A percentile compares a stretch with the other conserved stretches of the same genome.
phyloP scores from a whole-genome alignment of 805 yeast species.

The Sungouiella thailandica region DNA sequence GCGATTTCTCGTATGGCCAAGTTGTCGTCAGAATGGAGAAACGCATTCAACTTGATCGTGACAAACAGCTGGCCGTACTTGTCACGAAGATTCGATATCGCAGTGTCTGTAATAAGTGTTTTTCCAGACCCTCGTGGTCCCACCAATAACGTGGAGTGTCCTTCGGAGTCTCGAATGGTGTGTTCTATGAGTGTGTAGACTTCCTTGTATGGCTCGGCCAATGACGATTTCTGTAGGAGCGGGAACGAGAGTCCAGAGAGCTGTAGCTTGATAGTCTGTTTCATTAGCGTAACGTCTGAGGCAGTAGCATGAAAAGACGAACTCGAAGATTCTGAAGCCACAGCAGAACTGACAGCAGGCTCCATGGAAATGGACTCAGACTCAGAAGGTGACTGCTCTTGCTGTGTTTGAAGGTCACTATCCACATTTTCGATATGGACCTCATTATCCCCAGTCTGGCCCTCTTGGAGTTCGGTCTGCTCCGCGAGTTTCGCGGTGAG shows the following conservation, averaged over 20 bases:
- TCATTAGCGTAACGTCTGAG: conserved; percentile 7
- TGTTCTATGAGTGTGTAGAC: conserved; percentile 55
- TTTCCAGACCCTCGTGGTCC: conserved; percentile 85
- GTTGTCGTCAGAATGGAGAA: conserved; percentile 67
- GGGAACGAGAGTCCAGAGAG: conserved; percentile 9
- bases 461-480: no score
- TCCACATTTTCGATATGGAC: neutral
- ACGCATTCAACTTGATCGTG: conserved; percentile 62
- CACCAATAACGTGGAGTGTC: conserved; percentile 72
- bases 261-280: conserved; percentile 6
- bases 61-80: conserved; percentile 50
- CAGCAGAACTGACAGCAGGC: no score
- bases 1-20: conserved; percentile 84
- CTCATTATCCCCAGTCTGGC: neutral
- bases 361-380: neutral
- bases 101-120: conserved; percentile 55
- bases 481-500: neutral
- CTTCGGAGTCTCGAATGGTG: conserved; percentile 64
- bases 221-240: conserved; percentile 4
- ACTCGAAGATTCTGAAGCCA: no score
- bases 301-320: no score
- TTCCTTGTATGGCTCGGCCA: conserved; percentile 39
- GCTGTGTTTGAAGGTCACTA: no score
- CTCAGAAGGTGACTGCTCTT: neutral
- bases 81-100: conserved; percentile 40